phyloP scores from a whole-genome alignment of 129 eudicot genomes.

The Mikania micrantha region DNA sequence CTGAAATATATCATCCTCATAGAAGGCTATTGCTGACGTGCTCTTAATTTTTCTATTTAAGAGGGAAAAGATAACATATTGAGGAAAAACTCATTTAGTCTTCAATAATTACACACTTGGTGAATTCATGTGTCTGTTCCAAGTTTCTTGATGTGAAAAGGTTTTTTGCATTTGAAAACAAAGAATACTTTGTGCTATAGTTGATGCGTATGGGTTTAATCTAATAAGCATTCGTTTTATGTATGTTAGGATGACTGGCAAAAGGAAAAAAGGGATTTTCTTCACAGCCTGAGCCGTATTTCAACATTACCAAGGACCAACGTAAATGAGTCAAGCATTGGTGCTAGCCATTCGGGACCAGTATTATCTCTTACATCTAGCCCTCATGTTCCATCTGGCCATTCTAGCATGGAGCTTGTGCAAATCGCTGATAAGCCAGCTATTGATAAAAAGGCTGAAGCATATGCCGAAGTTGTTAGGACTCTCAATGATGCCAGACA shows the following conservation, averaged over 20 bases:
- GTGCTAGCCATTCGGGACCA: slow-evolving; percentile 56
- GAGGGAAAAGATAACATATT: background rate
- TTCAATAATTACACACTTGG: background rate
- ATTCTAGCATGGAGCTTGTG: slow-evolving; percentile 69
- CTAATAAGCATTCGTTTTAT: background rate
- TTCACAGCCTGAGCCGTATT: slow-evolving; percentile 84
- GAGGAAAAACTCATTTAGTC: background rate
- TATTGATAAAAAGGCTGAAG: slow-evolving; percentile 74
- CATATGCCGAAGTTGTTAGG: slow-evolving; percentile 72
- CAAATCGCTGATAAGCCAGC: slow-evolving; percentile 57
- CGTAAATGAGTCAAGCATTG: slow-evolving; percentile 36
- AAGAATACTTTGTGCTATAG: background rate
- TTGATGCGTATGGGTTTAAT: background rate
- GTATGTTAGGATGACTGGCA: slow-evolving; percentile 90
- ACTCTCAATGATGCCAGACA: slow-evolving; percentile 74
- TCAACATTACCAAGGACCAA: slow-evolving; percentile 80
- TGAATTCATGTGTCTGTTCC: background rate
- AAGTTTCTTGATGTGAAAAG: background rate
- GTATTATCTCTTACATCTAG: slow-evolving; percentile 53
- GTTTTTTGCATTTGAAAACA: background rate
- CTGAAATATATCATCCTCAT: background rate
- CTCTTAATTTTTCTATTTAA: background rate
- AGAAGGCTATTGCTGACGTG: background rate
- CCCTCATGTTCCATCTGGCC: slow-evolving; percentile 52
- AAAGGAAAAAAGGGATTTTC: slow-evolving; percentile 88